A percentile compares a stretch with the other conserved stretches of the same genome.
Conservation (phyloP, 805 yeast species). For the Candida anglica region DNA sequence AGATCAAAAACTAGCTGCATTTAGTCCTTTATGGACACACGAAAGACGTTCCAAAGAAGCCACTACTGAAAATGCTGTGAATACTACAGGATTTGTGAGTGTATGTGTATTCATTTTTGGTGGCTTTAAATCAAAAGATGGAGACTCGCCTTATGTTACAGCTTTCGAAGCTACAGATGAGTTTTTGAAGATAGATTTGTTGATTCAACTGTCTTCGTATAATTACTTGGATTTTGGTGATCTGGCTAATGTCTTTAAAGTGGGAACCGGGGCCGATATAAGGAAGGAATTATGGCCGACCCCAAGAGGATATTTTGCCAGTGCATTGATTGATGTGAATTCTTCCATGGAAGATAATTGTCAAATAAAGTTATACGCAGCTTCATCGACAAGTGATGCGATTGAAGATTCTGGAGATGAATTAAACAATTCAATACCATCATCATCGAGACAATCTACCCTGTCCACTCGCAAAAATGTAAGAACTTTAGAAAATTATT, state of each 20-base stretch:
- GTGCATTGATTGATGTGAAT: conserved; percentile 21
- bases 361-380: conserved; percentile 9
- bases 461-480: conserved; percentile 8
- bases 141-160: conserved; percentile 5
- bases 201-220: conserved; percentile 14
- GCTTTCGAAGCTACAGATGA: conserved; percentile 29
- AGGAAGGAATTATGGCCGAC: conserved; percentile 21
- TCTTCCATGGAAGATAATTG: conserved; percentile 15
- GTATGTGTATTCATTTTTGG: conserved; percentile 35
- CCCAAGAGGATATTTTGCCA: conserved; percentile 39
- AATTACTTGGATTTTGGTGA: conserved; percentile 6
- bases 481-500: conserved; percentile 10
- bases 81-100: conserved; percentile 4
- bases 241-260: conserved; percentile 13
- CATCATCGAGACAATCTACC: conserved; percentile 8
- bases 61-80: neutral
- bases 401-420: conserved; percentile 3
- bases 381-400: neutral
- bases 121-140: conserved; percentile 22
- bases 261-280: conserved; percentile 6
- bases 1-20: neutral
- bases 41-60: too few relatives aligned
- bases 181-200: conserved; percentile 31
- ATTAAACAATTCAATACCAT: neutral
- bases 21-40: too few relatives aligned